phyloP scores from a whole-genome alignment of 139 green algal species.

The Deuterostichococcus epilithicus region DNA sequence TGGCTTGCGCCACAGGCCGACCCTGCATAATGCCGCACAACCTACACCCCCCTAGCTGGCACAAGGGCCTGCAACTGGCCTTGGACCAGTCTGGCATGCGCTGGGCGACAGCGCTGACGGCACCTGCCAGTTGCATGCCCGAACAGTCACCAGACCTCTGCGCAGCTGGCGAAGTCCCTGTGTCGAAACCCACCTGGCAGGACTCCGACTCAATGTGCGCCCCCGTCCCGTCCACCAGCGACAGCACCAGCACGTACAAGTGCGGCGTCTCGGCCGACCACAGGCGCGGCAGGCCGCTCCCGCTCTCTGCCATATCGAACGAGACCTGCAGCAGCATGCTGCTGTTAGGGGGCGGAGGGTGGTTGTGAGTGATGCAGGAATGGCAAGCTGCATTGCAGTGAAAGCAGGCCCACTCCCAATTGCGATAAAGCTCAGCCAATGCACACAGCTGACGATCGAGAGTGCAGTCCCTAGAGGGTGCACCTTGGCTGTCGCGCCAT shows the following conservation, averaged over 20 bases:
- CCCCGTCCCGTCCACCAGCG: constrained; percentile 33
- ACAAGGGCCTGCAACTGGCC: no score
- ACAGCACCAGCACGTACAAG: constrained; percentile 81
- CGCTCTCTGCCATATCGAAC: constrained; percentile 15
- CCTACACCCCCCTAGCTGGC: no score
- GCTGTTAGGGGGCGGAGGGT: neutral
- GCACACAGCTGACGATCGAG: neutral
- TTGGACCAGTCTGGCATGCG: no score
- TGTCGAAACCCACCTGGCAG: constrained; percentile 68
- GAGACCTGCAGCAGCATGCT: constrained; percentile 3
- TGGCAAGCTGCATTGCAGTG: neutral
- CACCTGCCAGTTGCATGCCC: neutral
- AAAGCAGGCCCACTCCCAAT: neutral
- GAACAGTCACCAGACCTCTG: neutral
- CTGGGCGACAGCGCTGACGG: neutral
- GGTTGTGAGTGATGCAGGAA: neutral
- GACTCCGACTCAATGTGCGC: constrained; percentile 70
- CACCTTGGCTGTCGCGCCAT: constrained; percentile 14
- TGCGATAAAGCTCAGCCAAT: neutral
- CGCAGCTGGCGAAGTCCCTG: no score
- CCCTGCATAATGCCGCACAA: no score
- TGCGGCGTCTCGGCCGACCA: constrained; percentile 81
- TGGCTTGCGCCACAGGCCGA: no score
- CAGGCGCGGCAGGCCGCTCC: constrained; percentile 26
- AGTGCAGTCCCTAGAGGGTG: no score